Percentiles rank a stretch among this genome's conserved stretches.
Conservation (phyloP, 495 filamentous ascomycete species). For the Neurospora hispaniola region DNA sequence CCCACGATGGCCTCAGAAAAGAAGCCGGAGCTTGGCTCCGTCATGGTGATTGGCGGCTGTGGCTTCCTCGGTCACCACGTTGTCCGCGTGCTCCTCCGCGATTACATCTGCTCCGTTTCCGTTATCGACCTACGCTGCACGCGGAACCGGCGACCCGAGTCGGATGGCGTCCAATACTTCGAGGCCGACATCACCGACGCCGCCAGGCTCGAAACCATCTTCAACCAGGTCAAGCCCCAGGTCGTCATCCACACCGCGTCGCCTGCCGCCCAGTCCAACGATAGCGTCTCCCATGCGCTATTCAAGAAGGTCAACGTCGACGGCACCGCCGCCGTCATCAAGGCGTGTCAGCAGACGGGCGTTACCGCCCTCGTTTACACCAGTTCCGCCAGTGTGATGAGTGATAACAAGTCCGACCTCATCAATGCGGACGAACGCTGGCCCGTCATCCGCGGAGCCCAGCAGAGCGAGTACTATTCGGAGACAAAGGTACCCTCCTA, state of each 20-base stretch:
- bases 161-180: constrained; percentile 61
- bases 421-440: constrained; percentile 85
- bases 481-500: constrained; percentile 58
- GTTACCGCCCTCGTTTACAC: constrained; percentile 95
- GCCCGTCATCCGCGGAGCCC: constrained; percentile 59
- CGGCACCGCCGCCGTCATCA: constrained; percentile 69
- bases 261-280: constrained; percentile 43
- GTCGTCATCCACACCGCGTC: constrained; percentile 94
- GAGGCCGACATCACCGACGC: constrained; percentile 79
- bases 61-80: constrained; percentile 65
- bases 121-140: constrained; percentile 80
- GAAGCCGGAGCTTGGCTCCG: constrained; percentile 39
- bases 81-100: constrained; percentile 46
- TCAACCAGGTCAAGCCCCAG: constrained; percentile 64
- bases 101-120: constrained; percentile 50
- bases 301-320: constrained; percentile 87
- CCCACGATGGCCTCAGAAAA: constrained; percentile 26
- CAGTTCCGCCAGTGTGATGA: constrained; percentile 77
- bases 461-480: constrained; percentile 83
- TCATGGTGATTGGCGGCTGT: constrained; percentile 58
- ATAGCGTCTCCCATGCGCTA: constrained; percentile 42
- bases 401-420: constrained; percentile 69
- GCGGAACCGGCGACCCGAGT: constrained; percentile 59
- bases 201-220: constrained; percentile 51
- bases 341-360: constrained; percentile 59